Evolutionary conservation across 1,284 basidiomycete genomes (phyloP).

Genomic region (Afroboletus lepidellus): DNA sequence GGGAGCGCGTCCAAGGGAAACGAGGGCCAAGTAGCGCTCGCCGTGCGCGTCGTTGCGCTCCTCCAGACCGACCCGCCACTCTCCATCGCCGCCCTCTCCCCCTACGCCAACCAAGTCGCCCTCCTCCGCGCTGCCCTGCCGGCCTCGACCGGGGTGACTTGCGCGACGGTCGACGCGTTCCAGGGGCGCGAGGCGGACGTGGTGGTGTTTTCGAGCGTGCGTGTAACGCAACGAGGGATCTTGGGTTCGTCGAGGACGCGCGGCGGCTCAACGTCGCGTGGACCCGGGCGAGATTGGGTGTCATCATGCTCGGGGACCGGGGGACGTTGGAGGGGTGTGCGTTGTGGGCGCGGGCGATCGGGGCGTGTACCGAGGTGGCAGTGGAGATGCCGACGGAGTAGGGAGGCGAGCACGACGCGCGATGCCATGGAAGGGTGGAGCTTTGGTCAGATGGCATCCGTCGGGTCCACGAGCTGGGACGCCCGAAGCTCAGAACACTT

Average conservation of each 20-base stretch:
- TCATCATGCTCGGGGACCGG: constrained; percentile 66
- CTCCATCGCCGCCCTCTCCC: constrained; percentile 57
- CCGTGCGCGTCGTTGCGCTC: constrained; percentile 19
- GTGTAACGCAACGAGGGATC: constrained; percentile 54
- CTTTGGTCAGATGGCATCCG: too few species aligned
- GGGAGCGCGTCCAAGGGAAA: constrained; percentile 63
- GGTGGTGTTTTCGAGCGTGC: constrained; percentile 69
- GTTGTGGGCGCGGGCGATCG: constrained; percentile 54
- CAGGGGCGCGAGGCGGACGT: constrained; percentile 76
- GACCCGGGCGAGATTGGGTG: constrained; percentile 62
- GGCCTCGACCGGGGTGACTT: constrained; percentile 40
- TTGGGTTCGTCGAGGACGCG: constrained; percentile 65
- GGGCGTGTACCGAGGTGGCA: constrained; percentile 39
- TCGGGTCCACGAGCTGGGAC: too few species aligned
- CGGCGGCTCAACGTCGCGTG: constrained; percentile 71
- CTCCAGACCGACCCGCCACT: constrained; percentile 12
- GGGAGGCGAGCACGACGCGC: too few species aligned
- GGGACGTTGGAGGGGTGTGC: constrained; percentile 49
- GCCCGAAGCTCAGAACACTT: too few species aligned
- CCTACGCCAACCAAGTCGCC: constrained; percentile 56
- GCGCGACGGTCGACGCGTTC: constrained; percentile 70
- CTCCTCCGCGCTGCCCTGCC: constrained; percentile 44
- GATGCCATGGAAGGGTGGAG: too few species aligned
- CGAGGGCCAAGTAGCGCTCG: constrained; percentile 54
- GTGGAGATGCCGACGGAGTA: constrained; percentile 8